A percentile compares a stretch with the other conserved stretches of the same genome.
phyloP scores from a whole-genome alignment of 192 early-diverging fungal species.

The Geosiphon pyriformis region DNA sequence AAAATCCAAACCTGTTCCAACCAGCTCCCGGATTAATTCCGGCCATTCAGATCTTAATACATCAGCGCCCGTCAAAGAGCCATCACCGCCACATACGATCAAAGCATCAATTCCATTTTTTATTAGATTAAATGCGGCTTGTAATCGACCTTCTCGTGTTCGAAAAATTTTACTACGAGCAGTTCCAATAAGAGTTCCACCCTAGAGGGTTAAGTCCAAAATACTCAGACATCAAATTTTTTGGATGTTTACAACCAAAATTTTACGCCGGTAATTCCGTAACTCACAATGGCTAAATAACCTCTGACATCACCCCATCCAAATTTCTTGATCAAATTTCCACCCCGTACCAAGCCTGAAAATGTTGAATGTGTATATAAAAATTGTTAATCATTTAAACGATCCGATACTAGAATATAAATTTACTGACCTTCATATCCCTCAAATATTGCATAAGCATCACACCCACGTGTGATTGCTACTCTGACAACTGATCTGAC shows the following conservation, averaged over 20 bases:
- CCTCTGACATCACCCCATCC: slow-evolving; percentile 90
- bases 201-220: slow-evolving; percentile 35
- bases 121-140: slow-evolving; percentile 79
- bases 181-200: slow-evolving; percentile 93
- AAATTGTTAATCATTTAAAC: neutral
- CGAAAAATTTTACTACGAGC: slow-evolving; percentile 87
- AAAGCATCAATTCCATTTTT: slow-evolving; percentile 90
- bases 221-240: slow-evolving; percentile 11
- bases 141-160: slow-evolving; percentile 75
- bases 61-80: slow-evolving; percentile 94
- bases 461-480: slow-evolving; percentile 74
- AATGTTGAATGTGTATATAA: neutral
- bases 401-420: neutral
- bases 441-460: slow-evolving; percentile 88
- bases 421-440: slow-evolving; percentile 77
- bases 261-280: neutral
- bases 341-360: slow-evolving; percentile 87
- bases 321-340: slow-evolving; percentile 75
- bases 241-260: neutral
- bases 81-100: slow-evolving; percentile 95
- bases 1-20: slow-evolving; percentile 36
- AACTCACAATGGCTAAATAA: slow-evolving; percentile 62
- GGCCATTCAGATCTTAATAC: slow-evolving; percentile 87
- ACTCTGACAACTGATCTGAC: slow-evolving; percentile 88
- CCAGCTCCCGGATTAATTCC: slow-evolving; percentile 70